Base-by-base conservation (phyloP, 2,329 filamentous ascomycete genomes). In the Byssochlamys sp. region DNA sequence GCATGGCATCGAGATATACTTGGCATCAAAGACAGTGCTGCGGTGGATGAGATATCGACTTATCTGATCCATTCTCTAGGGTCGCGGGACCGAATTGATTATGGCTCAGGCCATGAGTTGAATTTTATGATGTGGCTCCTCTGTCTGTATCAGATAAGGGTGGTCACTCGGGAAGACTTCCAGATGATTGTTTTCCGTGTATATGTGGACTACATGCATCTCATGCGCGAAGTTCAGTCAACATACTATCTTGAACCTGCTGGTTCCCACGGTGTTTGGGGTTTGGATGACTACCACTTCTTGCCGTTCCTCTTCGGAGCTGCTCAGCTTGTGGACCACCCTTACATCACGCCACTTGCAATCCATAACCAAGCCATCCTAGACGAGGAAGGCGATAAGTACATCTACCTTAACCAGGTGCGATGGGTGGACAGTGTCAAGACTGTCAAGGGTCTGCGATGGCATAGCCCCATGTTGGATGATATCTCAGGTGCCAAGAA, bases 391-490 rank as follows among this genome's bases (percentile, higher is more conserved):
- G 83, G 84, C 12, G 77, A 81, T 57, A 89, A 96, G 57, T 99
- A 87, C 67, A 77, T 99, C 58, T 99, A 99, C 67, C 83, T 99
- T 0, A 88, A 91, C 55, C 94, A 97, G 74, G 90, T 99, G 27
- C 82, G 83, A 55, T 99, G 95, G 74, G 92, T 99, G 58, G 96
- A 97, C 75, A 89, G 86, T 64, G 95, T 95, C 58, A 99, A 99
- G 79, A 96, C 90, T 1, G 91, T 96, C 58, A 90, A 95, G 68
- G 92, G 91, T 1, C 77, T 99, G 60, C 83, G 94, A 51, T 99
- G 94, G 94, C 95, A 99, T 68, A 91, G 87, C 62, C 94, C 95
- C 2, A 97, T 99, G 95, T 83, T 99, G 19, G 94, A 99, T 70
- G 94, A 99, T 71, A 99, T 99, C 62, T 94, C 89, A 2, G 86